Base-by-base conservation (phyloP, 345 rosid species). In the Turritis glabra region DNA sequence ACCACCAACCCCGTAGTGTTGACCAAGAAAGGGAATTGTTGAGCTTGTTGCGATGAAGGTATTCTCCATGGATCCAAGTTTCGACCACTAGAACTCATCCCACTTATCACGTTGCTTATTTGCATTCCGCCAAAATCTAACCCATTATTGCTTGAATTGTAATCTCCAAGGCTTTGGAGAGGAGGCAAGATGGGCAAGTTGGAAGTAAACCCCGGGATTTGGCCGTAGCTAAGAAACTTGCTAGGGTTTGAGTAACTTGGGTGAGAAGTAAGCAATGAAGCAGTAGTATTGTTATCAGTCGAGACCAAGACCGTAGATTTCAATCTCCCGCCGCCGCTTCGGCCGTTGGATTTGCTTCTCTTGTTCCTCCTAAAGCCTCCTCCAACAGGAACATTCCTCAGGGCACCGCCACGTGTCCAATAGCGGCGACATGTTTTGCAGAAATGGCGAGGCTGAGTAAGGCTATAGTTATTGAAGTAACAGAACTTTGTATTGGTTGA, bases 381-480 rank as follows among this genome's bases (percentile, higher is more conserved):
- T 2, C 97, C 97, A 5, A 91, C 97, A 3, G 97, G 97, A 54
- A 89, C 94, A 61, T 74, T 89, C 69, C 97, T 81, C 18, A 91
- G 81, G 48, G 92, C 86, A 17, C 97, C 97, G 0, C 97, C 97
- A 67, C 86, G 80, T 15, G 97, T 91, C 97, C 97, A 91, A 75
- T 91, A 91, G 14, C 94, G 85, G 53, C 97, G 90, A 47, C 97
- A 91, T 6, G 92, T 80, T 66, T 91, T 91, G 79, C 97, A 89
- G 64, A 91, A 89, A 84, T 91, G 92, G 59, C 97, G 94, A 8
- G 94, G 97, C 64, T 90, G 97, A 15, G 92, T 78, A 54, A 90
- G 87, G 84, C 79, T 90, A 60, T 90, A 90, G 81, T 90, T 90
- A 35, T 90, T 90, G 83, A 81, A 90, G 85, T 90, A 90, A 67